These are phyloP conservation scores for Lagenidium giganteum DNA, from an alignment of 352 stramenopile species.

Conservation along the genomic window DNA sequence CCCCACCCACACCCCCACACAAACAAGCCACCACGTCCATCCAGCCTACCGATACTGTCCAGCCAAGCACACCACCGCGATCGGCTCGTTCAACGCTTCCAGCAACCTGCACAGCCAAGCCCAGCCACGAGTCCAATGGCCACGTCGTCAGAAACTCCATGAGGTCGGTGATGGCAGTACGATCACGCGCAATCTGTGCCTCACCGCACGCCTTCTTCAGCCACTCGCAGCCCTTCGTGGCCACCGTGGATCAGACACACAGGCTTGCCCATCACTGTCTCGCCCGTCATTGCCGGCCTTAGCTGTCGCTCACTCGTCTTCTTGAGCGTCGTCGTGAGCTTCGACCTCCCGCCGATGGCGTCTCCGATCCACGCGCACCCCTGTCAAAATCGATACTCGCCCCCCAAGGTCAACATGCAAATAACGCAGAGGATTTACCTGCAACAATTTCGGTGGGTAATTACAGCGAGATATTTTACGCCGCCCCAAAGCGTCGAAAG, in stretches of 20 bases:
- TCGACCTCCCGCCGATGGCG: conserved; percentile 1
- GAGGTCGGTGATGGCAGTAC: background rate
- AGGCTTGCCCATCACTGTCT: conserved; percentile 26
- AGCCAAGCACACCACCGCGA: conserved; percentile 76
- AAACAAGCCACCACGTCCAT: background rate
- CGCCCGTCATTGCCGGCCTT: no score
- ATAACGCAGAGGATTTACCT: no score
- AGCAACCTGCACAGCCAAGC: conserved; percentile 35
- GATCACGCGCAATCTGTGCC: background rate
- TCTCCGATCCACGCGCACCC: no score
- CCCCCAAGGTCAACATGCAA: no score
- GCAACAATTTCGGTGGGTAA: no score
- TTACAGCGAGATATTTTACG: no score
- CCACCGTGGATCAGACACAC: conserved; percentile 59
- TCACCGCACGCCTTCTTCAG: conserved; percentile 46
- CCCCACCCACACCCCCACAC: background rate
- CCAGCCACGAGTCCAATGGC: no score
- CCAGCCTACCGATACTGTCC: conserved; percentile 63
- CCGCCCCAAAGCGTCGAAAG: no score
- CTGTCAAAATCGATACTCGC: no score
- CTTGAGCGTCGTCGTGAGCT: background rate
- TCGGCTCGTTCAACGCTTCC: conserved; percentile 53
- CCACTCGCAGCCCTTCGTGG: conserved; percentile 40
- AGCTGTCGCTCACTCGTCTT: background rate
- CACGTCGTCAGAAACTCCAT: no score